A percentile compares a stretch with the other conserved stretches of the same genome.
phyloP scores from a whole-genome alignment of 2,329 filamentous ascomycete genomes.

The Sporothrix luriei region DNA sequence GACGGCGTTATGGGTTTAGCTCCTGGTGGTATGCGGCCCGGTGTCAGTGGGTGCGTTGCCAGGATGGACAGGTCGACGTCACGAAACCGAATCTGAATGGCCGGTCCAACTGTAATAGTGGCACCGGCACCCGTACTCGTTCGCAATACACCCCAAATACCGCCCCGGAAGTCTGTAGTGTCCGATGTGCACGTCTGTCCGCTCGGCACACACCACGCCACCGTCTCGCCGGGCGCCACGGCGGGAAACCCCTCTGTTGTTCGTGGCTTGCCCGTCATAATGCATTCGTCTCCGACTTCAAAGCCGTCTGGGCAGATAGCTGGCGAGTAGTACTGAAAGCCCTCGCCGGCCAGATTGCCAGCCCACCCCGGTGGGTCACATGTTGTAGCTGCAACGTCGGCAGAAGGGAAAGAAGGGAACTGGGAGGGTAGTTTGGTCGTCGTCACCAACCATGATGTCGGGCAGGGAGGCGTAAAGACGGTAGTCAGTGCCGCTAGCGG shows the following conservation, averaged over 20 bases:
- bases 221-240: conserved; percentile 35
- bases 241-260: conserved; percentile 35
- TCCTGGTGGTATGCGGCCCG: conserved; percentile 39
- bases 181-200: conserved; percentile 48
- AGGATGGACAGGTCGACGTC: conserved; percentile 43
- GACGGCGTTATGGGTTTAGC: neutral
- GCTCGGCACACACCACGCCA: conserved; percentile 39
- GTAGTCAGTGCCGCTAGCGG: conserved; percentile 47
- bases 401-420: conserved; percentile 42
- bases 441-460: conserved; percentile 47
- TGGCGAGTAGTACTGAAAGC: conserved; percentile 48
- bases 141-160: conserved; percentile 44
- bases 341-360: conserved; percentile 42
- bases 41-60: conserved; percentile 46
- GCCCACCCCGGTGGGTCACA: conserved; percentile 44
- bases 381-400: conserved; percentile 39
- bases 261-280: conserved; percentile 31
- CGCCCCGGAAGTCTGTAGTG: conserved; percentile 46
- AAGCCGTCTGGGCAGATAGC: conserved; percentile 48
- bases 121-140: conserved; percentile 35
- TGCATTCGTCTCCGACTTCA: conserved; percentile 42
- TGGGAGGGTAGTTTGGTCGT: conserved; percentile 47
- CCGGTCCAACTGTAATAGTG: conserved; percentile 43
- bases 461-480: conserved; percentile 47
- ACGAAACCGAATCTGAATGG: conserved; percentile 47